Conservation (phyloP, 2,329 filamentous ascomycete genomes). For the Grosmannia serpens region DNA sequence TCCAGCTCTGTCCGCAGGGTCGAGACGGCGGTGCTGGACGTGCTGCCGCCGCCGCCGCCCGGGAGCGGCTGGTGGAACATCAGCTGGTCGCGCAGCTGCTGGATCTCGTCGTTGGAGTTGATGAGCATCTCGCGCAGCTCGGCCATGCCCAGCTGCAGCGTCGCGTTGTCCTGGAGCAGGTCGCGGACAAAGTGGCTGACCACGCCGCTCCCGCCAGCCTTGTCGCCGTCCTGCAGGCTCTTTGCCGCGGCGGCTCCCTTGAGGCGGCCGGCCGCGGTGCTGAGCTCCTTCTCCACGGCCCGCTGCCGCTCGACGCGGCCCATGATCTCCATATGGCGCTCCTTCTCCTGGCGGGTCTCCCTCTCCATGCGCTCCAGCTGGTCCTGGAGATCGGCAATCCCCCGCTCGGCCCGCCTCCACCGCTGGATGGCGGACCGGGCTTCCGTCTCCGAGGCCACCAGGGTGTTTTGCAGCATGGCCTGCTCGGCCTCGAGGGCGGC, state of each 20-base stretch:
- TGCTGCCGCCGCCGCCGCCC: slow-evolving; percentile 21
- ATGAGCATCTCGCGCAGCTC: slow-evolving; percentile 85
- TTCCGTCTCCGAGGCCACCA: slow-evolving; percentile 59
- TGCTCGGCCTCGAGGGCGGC: slow-evolving; percentile 73
- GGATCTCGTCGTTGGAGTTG: slow-evolving; percentile 89
- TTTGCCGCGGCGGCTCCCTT: slow-evolving; percentile 69
- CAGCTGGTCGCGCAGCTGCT: slow-evolving; percentile 72
- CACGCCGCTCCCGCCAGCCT: slow-evolving; percentile 39
- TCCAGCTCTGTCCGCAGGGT: slow-evolving; percentile 63
- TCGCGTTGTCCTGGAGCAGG: slow-evolving; percentile 89
- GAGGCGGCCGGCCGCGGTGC: slow-evolving; percentile 65
- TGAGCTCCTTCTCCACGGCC: slow-evolving; percentile 70
- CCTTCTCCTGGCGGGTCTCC: slow-evolving; percentile 67
- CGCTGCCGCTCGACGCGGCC: slow-evolving; percentile 74
- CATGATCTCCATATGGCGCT: slow-evolving; percentile 71
- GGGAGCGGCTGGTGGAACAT: slow-evolving; percentile 62
- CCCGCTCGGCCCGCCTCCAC: slow-evolving; percentile 77
- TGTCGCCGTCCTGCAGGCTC: slow-evolving; percentile 38
- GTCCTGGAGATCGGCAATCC: slow-evolving; percentile 66
- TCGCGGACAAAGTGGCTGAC: slow-evolving; percentile 96
- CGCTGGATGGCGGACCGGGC: slow-evolving; percentile 67
- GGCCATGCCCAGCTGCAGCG: slow-evolving; percentile 79
- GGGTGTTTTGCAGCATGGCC: slow-evolving; percentile 53
- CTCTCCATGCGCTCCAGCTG: slow-evolving; percentile 82
- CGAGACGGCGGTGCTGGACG: slow-evolving; percentile 25